A percentile compares a stretch with the other conserved stretches of the same genome.
These are phyloP conservation scores for Saitozyma podzolica DNA, from an alignment of 768 basidiomycete species.

Conservation along the genomic window DNA sequence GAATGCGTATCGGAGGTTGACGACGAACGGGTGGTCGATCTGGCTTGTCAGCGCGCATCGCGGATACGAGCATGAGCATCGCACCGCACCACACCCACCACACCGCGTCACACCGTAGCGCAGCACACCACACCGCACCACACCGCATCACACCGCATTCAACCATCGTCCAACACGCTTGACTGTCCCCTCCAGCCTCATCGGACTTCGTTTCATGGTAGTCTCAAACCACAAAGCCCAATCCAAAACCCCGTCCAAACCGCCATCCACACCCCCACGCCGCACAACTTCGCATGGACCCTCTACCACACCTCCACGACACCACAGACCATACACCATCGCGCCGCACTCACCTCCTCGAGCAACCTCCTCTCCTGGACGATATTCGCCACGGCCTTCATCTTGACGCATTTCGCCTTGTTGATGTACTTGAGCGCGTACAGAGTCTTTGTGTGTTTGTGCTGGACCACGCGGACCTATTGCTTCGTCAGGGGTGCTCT, in stretches of 20 bases:
- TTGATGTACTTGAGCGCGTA: conserved; percentile 99
- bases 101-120: not conserved
- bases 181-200: too few relatives aligned
- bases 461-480: conserved; percentile 94
- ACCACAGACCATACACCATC: too few relatives aligned
- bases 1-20: conserved; percentile 91
- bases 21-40: conserved; percentile 89
- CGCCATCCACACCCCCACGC: too few relatives aligned
- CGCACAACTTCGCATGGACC: too few relatives aligned
- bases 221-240: too few relatives aligned
- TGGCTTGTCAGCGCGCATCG: conserved; percentile 46
- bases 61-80: not conserved
- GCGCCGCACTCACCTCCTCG: conserved; percentile 68
- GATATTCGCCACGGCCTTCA: conserved; percentile 87
- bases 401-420: conserved; percentile 85
- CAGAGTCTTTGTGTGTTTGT: conserved; percentile 85
- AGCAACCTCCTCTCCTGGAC: conserved; percentile 89
- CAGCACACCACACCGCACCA: not conserved
- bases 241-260: too few relatives aligned
- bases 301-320: too few relatives aligned
- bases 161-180: too few relatives aligned
- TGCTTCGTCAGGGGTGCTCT: conserved; percentile 3
- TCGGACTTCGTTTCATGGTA: too few relatives aligned
- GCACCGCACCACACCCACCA: too few relatives aligned
- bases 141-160: too few relatives aligned